These are phyloP conservation scores for Torulaspora quercuum DNA, from an alignment of 805 yeast species.

Conservation along the genomic window DNA sequence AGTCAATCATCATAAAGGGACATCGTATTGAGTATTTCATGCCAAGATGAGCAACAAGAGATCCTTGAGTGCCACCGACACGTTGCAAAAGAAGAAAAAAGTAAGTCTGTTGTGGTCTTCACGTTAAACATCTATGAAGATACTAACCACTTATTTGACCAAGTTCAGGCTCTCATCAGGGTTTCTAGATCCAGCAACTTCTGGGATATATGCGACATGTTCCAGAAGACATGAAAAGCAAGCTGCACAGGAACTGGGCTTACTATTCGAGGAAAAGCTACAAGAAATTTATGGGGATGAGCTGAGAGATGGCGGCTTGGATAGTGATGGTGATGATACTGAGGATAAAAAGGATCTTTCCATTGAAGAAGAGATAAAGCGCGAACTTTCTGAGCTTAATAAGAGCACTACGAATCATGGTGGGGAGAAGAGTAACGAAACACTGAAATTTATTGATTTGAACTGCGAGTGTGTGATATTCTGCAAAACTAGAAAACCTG, in stretches of 20 bases:
- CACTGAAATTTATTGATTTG: slow-evolving; percentile 57
- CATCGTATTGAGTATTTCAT: too few relatives aligned
- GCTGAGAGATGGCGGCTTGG: slow-evolving; percentile 23
- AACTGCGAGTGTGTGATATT: slow-evolving; percentile 84
- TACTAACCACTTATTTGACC: not conserved
- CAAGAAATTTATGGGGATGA: slow-evolving; percentile 46
- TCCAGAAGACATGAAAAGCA: slow-evolving; percentile 72
- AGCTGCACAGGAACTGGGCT: slow-evolving; percentile 69
- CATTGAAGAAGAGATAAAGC: slow-evolving; percentile 71
- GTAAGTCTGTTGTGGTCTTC: slow-evolving; percentile 11
- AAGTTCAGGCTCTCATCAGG: slow-evolving; percentile 35
- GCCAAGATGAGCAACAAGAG: slow-evolving; percentile 15
- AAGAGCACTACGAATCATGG: slow-evolving; percentile 35
- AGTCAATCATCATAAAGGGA: not conserved
- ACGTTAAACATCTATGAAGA: too few relatives aligned
- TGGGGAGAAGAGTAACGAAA: slow-evolving; percentile 42
- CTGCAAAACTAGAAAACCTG: slow-evolving; percentile 73
- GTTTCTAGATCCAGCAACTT: slow-evolving; percentile 71
- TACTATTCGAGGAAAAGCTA: slow-evolving; percentile 53
- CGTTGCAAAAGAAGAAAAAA: slow-evolving; percentile 13
- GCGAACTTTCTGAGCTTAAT: slow-evolving; percentile 63
- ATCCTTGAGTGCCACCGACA: slow-evolving; percentile 1
- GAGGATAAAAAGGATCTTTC: slow-evolving; percentile 44
- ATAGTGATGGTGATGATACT: slow-evolving; percentile 19
- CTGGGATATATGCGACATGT: slow-evolving; percentile 89